phyloP scores from a whole-genome alignment of 2,329 filamentous ascomycete genomes.

The Penicillium sumatraense region DNA sequence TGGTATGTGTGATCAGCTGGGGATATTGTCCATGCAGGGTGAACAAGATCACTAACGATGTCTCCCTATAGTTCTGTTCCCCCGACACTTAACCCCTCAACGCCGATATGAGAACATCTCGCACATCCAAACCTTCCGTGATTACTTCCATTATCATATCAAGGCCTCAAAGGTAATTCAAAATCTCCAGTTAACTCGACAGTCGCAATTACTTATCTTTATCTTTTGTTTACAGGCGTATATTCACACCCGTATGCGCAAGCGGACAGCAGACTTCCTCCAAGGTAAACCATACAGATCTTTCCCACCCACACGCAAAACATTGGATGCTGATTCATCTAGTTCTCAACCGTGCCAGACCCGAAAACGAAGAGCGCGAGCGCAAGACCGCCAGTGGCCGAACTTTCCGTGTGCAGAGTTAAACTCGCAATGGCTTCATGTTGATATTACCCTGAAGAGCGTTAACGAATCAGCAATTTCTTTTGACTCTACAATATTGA shows the following conservation, averaged over 20 bases:
- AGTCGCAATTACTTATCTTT: slow-evolving; percentile 8
- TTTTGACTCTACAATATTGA: slow-evolving; percentile 12
- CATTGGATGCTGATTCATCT: slow-evolving; percentile 39
- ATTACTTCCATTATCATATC: slow-evolving; percentile 99
- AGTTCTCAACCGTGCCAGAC: slow-evolving; percentile 95
- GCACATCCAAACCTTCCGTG: slow-evolving; percentile 99
- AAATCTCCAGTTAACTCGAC: neutral
- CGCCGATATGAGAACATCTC: slow-evolving; percentile 94
- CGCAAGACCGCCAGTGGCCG: slow-evolving; percentile 96
- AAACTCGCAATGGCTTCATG: slow-evolving; percentile 27
- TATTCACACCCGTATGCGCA: slow-evolving; percentile 97
- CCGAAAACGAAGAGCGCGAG: slow-evolving; percentile 96
- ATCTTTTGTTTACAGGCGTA: slow-evolving; percentile 67
- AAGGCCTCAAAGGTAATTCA: slow-evolving; percentile 84
- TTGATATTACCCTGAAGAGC: slow-evolving; percentile 30
- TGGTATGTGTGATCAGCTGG: slow-evolving; percentile 61
- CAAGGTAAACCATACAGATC: slow-evolving; percentile 69
- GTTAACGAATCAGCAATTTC: slow-evolving; percentile 26
- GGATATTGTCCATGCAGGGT: neutral
- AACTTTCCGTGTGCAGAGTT: slow-evolving; percentile 74
- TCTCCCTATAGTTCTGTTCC: slow-evolving; percentile 77
- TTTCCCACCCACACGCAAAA: too few species aligned
- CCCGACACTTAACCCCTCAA: slow-evolving; percentile 87
- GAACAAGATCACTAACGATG: slow-evolving; percentile 13
- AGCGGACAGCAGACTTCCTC: slow-evolving; percentile 95